A percentile compares a stretch with the other conserved stretches of the same genome.
Conservation (phyloP, 495 filamentous ascomycete species). For the Aspergillus affinis region DNA sequence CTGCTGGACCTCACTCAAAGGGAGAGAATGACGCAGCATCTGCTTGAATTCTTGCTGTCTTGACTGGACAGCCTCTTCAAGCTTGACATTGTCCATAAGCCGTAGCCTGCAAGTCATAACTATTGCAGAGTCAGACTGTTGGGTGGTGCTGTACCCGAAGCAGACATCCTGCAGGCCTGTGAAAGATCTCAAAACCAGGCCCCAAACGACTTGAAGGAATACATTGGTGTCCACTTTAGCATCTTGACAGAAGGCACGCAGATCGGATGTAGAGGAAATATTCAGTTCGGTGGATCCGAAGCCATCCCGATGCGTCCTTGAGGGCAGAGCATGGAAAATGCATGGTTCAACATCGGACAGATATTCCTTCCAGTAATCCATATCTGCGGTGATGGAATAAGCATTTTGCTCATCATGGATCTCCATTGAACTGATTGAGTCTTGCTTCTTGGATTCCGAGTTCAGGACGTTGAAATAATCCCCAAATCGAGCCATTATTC, state of each 20-base stretch:
- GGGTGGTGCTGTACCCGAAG: slow-evolving; percentile 45
- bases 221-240: slow-evolving; percentile 27
- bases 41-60: slow-evolving; percentile 36
- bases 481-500: slow-evolving; percentile 32
- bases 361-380: slow-evolving; percentile 53
- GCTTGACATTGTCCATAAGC: slow-evolving; percentile 31
- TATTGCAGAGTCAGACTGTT: slow-evolving; percentile 2
- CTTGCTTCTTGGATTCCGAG: not conserved
- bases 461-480: slow-evolving; percentile 10
- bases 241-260: slow-evolving; percentile 37
- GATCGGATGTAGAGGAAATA: slow-evolving; percentile 13
- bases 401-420: too few relatives aligned
- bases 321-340: slow-evolving; percentile 47
- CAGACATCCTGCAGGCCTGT: slow-evolving; percentile 53
- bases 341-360: slow-evolving; percentile 52
- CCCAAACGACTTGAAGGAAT: slow-evolving; percentile 54
- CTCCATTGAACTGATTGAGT: too few relatives aligned
- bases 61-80: slow-evolving; percentile 37
- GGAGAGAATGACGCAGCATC: slow-evolving; percentile 33
- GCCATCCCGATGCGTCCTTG: slow-evolving; percentile 7
- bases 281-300: slow-evolving; percentile 9
- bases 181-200: slow-evolving; percentile 52
- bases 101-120: slow-evolving; percentile 36
- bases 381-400: slow-evolving; percentile 25
- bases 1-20: slow-evolving; percentile 43